phyloP scores from a whole-genome alignment of 495 filamentous ascomycete species.

The Xanthoparmelia taractica region DNA sequence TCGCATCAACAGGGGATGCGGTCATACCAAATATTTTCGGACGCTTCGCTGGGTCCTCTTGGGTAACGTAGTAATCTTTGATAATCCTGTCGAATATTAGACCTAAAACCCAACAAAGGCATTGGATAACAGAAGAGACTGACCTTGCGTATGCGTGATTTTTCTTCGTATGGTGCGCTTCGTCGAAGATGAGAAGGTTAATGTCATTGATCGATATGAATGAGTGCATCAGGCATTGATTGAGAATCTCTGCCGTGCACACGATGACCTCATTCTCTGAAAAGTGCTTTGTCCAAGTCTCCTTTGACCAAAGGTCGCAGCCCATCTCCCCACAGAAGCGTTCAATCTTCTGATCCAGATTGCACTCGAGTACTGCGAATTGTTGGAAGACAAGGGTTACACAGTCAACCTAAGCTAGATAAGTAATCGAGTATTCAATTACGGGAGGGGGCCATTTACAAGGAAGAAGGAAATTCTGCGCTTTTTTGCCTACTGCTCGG shows the following conservation, averaged over 20 bases:
- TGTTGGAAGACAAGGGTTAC: conserved; percentile 91
- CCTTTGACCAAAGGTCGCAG: conserved; percentile 55
- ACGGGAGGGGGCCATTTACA: conserved; percentile 33
- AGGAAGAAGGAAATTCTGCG: conserved; percentile 77
- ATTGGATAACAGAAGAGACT: conserved; percentile 12
- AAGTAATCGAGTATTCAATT: neutral
- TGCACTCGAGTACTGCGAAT: conserved; percentile 69
- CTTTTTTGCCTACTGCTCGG: conserved; percentile 50
- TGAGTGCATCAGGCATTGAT: conserved; percentile 68
- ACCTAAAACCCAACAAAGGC: neutral
- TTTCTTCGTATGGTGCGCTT: conserved; percentile 95
- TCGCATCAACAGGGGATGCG: conserved; percentile 88
- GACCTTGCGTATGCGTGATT: conserved; percentile 80
- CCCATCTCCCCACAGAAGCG: conserved; percentile 70
- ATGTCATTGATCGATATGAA: conserved; percentile 77
- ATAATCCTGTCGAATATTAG: conserved; percentile 53
- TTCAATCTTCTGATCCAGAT: conserved; percentile 74
- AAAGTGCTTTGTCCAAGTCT: conserved; percentile 62
- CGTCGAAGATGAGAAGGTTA: conserved; percentile 90
- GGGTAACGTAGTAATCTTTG: conserved; percentile 67
- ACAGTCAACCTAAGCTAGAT: conserved; percentile 57
- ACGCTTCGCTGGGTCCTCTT: conserved; percentile 36
- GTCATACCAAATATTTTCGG: conserved; percentile 96
- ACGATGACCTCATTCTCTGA: conserved; percentile 77
- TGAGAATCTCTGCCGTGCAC: conserved; percentile 83